These are phyloP conservation scores for Pelargonium citronellum DNA, from an alignment of 441 rosid species.

Conservation along the genomic window DNA sequence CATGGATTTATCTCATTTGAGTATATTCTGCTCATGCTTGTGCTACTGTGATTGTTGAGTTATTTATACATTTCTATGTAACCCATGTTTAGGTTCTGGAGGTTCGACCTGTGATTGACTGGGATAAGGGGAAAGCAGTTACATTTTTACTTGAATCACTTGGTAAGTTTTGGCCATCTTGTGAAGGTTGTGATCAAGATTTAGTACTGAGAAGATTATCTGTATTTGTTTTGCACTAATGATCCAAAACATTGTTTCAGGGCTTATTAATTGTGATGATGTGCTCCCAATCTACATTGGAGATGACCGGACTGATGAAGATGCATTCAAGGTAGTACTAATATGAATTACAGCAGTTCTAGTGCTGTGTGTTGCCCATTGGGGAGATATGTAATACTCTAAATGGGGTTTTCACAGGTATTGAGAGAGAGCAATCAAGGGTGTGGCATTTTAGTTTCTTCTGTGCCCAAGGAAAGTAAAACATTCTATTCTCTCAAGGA, in stretches of 20 bases:
- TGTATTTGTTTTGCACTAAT: not conserved
- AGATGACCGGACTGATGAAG: slow-evolving; percentile 95
- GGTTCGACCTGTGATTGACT: slow-evolving; percentile 79
- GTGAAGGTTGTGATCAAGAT: not conserved
- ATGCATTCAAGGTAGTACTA: slow-evolving; percentile 70
- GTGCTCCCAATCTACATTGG: slow-evolving; percentile 94
- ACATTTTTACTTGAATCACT: slow-evolving; percentile 86
- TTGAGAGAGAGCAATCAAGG: slow-evolving; percentile 67
- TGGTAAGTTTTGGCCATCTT: slow-evolving; percentile 35
- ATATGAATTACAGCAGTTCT: not conserved
- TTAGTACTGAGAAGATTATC: not conserved
- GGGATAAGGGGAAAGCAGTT: slow-evolving; percentile 98
- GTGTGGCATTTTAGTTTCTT: slow-evolving; percentile 74
- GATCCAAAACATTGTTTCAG: slow-evolving; percentile 30
- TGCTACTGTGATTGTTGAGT: too few relatives aligned
- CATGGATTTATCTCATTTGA: not conserved
- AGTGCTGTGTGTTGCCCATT: not conserved
- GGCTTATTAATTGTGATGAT: slow-evolving; percentile 59
- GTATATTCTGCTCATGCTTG: not conserved
- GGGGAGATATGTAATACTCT: not conserved
- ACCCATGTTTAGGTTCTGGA: slow-evolving; percentile 57
- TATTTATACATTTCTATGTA: not conserved
- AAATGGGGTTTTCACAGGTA: slow-evolving; percentile 38
- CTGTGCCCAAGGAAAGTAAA: slow-evolving; percentile 68
- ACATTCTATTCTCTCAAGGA: slow-evolving; percentile 82